phyloP scores from a whole-genome alignment of 805 yeast species.

The Wickerhamomyces queroliae region DNA sequence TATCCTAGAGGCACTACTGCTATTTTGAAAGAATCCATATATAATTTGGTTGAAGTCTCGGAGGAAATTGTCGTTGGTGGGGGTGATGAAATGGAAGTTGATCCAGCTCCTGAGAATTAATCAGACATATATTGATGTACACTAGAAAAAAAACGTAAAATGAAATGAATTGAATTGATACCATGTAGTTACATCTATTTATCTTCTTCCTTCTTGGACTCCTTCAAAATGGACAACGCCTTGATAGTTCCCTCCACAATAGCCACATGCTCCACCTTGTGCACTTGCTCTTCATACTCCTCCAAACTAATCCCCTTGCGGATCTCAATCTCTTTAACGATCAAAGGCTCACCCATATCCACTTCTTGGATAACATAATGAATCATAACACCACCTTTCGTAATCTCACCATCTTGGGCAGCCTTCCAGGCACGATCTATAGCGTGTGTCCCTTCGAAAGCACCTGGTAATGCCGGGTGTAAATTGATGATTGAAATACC shows the following conservation, averaged over 20 bases:
- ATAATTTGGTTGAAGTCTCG: conserved; percentile 60
- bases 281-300: conserved; percentile 77
- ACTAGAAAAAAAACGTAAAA: background rate
- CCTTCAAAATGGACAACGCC: conserved; percentile 44
- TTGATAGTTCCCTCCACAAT: conserved; percentile 85
- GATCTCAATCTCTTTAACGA: conserved; percentile 74
- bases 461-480: conserved; percentile 97
- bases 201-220: background rate
- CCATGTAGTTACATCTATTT: background rate
- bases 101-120: too few species aligned
- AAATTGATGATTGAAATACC: conserved; percentile 80
- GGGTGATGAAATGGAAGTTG: conserved; percentile 47
- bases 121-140: background rate
- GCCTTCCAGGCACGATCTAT: conserved; percentile 95
- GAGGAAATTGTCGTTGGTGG: conserved; percentile 47
- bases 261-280: conserved; percentile 78
- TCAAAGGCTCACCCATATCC: conserved; percentile 85
- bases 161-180: background rate
- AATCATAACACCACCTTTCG: conserved; percentile 90
- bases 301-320: conserved; percentile 71
- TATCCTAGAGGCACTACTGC: conserved; percentile 95
- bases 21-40: conserved; percentile 61
- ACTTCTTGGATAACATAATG: conserved; percentile 96
- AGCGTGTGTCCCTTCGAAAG: conserved; percentile 95
- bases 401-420: conserved; percentile 76